Conservation (phyloP, 2,329 filamentous ascomycete genomes). For the Pseudocercospora fijiensis region DNA sequence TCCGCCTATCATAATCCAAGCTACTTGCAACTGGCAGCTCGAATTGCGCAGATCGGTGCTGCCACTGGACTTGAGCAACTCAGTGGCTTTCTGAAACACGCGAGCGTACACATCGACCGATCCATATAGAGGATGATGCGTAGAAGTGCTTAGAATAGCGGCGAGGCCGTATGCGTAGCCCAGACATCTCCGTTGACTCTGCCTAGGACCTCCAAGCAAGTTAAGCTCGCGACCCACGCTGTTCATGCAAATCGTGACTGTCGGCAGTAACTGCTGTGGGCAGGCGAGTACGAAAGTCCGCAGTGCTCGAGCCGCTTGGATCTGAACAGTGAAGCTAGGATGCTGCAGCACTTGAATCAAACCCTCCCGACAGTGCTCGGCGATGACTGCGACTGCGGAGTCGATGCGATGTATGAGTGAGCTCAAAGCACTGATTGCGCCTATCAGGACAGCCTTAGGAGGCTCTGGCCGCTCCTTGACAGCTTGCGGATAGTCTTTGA, state of each 20-base stretch:
- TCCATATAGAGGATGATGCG: conserved; percentile 83
- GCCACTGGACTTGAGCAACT: conserved; percentile 85
- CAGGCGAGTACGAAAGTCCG: conserved; percentile 86
- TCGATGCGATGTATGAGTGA: conserved; percentile 77
- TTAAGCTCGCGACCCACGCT: conserved; percentile 84
- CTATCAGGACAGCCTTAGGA: conserved; percentile 78
- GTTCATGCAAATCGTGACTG: conserved; percentile 94
- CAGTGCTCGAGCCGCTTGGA: conserved; percentile 81
- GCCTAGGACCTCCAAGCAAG: conserved; percentile 70
- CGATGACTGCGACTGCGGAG: conserved; percentile 74
- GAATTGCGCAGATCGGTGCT: conserved; percentile 88
- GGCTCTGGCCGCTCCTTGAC: conserved; percentile 85
- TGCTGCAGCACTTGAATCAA: conserved; percentile 89
- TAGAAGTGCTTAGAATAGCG: conserved; percentile 85
- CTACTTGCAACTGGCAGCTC: conserved; percentile 93
- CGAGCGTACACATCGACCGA: conserved; percentile 94
- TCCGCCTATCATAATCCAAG: conserved; percentile 95
- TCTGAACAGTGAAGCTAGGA: conserved; percentile 92
- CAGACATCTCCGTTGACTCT: conserved; percentile 78
- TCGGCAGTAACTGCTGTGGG: conserved; percentile 85
- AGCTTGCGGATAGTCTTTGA: conserved; percentile 92
- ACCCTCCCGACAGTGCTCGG: conserved; percentile 81
- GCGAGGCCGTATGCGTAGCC: conserved; percentile 91
- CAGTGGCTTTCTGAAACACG: conserved; percentile 86
- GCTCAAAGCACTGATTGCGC: conserved; percentile 73